Base-by-base conservation (phyloP, 176 grass and related monocot species). In the Ensete ventricosum region DNA sequence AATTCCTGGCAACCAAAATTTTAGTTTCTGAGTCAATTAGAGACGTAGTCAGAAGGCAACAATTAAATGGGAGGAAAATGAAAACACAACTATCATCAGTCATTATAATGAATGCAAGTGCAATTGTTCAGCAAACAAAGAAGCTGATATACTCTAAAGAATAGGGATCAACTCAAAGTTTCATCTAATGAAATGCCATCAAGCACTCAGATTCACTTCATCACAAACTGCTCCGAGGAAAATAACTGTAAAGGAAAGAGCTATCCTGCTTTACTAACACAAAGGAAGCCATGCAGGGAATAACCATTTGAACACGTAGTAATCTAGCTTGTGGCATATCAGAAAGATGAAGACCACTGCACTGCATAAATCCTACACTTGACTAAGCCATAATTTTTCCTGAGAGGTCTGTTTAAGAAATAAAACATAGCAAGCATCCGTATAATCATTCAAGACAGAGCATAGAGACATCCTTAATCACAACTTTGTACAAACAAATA, bases 1-100 rank as follows among this genome's bases (percentile, higher is more conserved):
- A 80, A 27, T 59, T 80, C 78, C 78, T 80, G 49, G 6, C 5
- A 19, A 54, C 8, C 11, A 50, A 52, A 71, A 2, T 6, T 11
- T 34, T 4, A 34, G 29, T 34, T 34, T 34, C 29, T 34, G 29
- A 34, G 29, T 4, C 29, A 34, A 34, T 34, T 34, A 34, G 29
- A 34, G 29, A 34, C 29, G 3, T 34, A 34, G 3, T 26, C 17
- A 27, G 21, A 65, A 25, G 23, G 62, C 13, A 13, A n/a, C 16
- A 20, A 16, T 34, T 5, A 59, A 59, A 20, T 59, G 14, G 0
- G 8, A n/a, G n/a, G 14, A 4, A 59, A 16, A 59, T 19, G 13
- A 58, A n/a, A 34, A 34, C 29, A 34, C 29, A 34, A 34, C 3
- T 34, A 34, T 34, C 29, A 34, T 34, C 29, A 34, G 29, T 34